Base-by-base conservation (phyloP, 2,329 filamentous ascomycete species). In the Orbilia javanica region DNA sequence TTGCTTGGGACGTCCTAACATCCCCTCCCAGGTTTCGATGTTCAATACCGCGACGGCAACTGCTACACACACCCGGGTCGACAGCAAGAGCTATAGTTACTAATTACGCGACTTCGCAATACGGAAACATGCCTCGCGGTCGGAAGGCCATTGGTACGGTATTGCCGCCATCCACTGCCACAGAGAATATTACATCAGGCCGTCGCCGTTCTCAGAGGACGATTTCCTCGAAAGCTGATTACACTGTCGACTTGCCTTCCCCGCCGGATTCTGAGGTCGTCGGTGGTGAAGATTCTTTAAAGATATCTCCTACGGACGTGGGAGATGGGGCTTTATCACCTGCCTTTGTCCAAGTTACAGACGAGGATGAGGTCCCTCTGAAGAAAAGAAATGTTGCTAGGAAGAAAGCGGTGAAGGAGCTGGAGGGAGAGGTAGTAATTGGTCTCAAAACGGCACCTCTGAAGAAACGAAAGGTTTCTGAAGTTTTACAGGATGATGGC, bases 241-340 rank as follows among this genome's bases (percentile, higher is more conserved):
- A 73, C 29, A 18, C n/a, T 2, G 53, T 74, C 44, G 70, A 74
- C 18, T 22, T 44, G n/a, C 52, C 39, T n/a, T 46, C 62, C 7
- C 60, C 70, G 10, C 20, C 63, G 3, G 52, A 62, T 34, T 48
- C 70, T 13, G 70, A 68, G 4, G 55, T 63, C 15, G 34, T 74
- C 8, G 63, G 68, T 18, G 70, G 70, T 22, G 48, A 68, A 34
- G 25, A 18, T 36, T 55, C 70, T 6, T 13, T 68, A 25, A 52
- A 29, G 15, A 53, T 63, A 7, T 74, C 70, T 3, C 70, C 70
- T 25, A 48, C 52, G 3, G 70, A 63, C n/a, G 29, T 15, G 15
- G 63, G 63, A n/a, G 70, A 74, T n/a, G 42, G 18, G 1, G 70
- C 62, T 6, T 67, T 74, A 13, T 74, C 70, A 15, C 52, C 70